Percentiles rank a stretch among this genome's conserved stretches.
phyloP scores from a whole-genome alignment of 257 asterid genomes.

The Scutellaria galericulata region DNA sequence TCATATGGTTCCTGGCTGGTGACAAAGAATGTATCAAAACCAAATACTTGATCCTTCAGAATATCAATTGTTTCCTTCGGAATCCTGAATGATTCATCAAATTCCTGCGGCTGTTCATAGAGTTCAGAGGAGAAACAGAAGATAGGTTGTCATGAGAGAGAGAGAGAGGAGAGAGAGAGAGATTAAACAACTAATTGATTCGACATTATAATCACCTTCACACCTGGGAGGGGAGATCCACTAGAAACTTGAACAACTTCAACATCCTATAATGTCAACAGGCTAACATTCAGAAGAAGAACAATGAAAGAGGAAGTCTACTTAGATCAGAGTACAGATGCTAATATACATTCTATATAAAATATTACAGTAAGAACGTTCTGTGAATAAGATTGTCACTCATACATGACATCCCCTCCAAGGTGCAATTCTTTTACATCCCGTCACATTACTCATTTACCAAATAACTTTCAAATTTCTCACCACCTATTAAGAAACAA shows the following conservation, averaged over 20 bases:
- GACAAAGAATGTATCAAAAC: conserved; percentile 93
- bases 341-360: conserved; percentile 2
- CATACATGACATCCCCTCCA: conserved; percentile 23
- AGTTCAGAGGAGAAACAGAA: conserved; percentile 35
- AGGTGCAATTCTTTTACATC: neutral
- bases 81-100: conserved; percentile 79
- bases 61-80: conserved; percentile 85
- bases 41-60: conserved; percentile 88
- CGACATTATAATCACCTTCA: conserved; percentile 76
- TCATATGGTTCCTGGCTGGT: conserved; percentile 99
- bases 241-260: conserved; percentile 60
- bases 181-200: conserved; percentile 27
- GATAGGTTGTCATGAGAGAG: conserved; percentile 8
- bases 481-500: neutral
- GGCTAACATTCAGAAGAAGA: conserved; percentile 21
- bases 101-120: conserved; percentile 61
- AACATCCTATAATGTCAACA: conserved; percentile 53
- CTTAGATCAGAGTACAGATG: conserved; percentile 21
- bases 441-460: neutral
- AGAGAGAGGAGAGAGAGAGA: conserved; percentile 21
- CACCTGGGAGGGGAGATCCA: conserved; percentile 97
- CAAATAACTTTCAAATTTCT: neutral
- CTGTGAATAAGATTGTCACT: conserved; percentile 11
- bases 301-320: conserved; percentile 17
- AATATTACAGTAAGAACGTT: neutral